phyloP scores from a whole-genome alignment of 352 stramenopile genomes.

The Phytopythium mirpurense region DNA sequence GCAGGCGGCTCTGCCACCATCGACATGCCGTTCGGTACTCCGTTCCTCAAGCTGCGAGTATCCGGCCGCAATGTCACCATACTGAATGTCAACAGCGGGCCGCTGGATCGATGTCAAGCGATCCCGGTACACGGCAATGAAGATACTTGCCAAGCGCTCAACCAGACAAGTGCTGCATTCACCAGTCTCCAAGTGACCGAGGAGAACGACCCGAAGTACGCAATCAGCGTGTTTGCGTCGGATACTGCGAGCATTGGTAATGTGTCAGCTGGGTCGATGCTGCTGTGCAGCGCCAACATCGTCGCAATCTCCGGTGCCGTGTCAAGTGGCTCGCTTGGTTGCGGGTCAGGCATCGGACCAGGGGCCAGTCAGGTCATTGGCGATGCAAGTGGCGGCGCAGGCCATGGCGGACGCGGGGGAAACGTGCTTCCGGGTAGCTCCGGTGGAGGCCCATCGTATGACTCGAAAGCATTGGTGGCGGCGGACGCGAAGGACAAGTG shows the following conservation, averaged over 20 bases:
- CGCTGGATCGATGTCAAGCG: conserved; percentile 33
- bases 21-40: conserved; percentile 54
- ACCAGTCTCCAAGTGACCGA: background rate
- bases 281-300: conserved; percentile 42
- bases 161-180: background rate
- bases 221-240: conserved; percentile 40
- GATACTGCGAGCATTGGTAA: conserved; percentile 33
- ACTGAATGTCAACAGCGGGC: conserved; percentile 34
- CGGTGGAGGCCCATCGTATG: conserved; percentile 39
- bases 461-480: conserved; percentile 15
- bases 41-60: conserved; percentile 41
- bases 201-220: conserved; percentile 21
- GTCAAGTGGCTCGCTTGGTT: conserved; percentile 39
- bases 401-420: conserved; percentile 58
- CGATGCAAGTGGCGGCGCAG: conserved; percentile 56
- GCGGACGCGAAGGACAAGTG: conserved; percentile 16
- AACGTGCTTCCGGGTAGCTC: conserved; percentile 50
- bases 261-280: conserved; percentile 47
- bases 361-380: conserved; percentile 43
- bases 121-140: conserved; percentile 37
- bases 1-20: conserved; percentile 25
- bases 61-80: conserved; percentile 42
- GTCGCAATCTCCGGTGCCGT: conserved; percentile 34
- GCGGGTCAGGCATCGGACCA: conserved; percentile 38
- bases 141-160: conserved; percentile 30